Conservation (phyloP, 1,284 basidiomycete genomes). For the Tilletia setariae region DNA sequence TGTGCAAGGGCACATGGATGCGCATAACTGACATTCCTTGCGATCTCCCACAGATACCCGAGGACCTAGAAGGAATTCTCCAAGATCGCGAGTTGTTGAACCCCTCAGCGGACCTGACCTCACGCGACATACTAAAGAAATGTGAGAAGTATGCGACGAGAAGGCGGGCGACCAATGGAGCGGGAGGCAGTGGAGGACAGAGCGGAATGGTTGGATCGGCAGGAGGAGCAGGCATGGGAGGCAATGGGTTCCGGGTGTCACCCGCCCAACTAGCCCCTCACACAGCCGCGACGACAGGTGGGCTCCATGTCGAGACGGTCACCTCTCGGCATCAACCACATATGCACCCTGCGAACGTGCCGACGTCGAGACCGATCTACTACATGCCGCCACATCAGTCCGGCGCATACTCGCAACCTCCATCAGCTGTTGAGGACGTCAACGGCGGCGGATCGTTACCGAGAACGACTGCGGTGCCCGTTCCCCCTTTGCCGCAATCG, state of each 20-base stretch:
- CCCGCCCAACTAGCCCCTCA: neutral
- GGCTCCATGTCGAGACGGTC: constrained; percentile 12
- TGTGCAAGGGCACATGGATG: neutral
- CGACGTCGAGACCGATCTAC: neutral
- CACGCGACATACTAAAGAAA: constrained; percentile 45
- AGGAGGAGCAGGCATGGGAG: neutral
- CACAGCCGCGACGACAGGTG: neutral
- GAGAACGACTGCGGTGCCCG: too few species aligned
- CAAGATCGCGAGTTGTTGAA: constrained; percentile 48
- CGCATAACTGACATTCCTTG: too few species aligned
- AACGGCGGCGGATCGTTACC: neutral
- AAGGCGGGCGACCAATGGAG: neutral
- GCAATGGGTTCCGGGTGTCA: neutral
- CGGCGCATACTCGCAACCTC: neutral
- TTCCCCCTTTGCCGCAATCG: too few species aligned
- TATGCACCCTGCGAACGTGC: constrained; percentile 5
- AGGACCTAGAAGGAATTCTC: constrained; percentile 46
- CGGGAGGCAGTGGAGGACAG: neutral
- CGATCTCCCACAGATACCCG: constrained; percentile 27
- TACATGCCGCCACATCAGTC: neutral
- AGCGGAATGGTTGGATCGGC: too few species aligned
- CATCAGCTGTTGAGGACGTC: neutral
- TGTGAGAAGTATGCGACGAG: constrained; percentile 48
- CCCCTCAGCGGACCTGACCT: constrained; percentile 41
- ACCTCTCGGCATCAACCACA: constrained; percentile 5